Evolutionary conservation across 108 stramenopile species (phyloP).

Genomic region (Cyclostephanos tholiformis): DNA sequence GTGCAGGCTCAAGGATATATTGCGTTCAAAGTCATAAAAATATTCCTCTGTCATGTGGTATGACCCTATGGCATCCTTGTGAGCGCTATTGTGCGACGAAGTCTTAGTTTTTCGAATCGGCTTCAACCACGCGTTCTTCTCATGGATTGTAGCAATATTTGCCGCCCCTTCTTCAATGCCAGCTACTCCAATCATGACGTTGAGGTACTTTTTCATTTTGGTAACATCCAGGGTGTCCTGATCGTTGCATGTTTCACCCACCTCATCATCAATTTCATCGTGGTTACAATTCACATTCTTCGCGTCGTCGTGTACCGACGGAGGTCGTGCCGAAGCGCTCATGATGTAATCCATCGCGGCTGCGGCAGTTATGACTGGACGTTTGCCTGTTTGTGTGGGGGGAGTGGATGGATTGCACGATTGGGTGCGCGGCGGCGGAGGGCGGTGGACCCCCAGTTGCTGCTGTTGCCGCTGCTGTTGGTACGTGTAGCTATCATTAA

Average conservation of each 20-base stretch:
- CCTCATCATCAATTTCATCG: background rate
- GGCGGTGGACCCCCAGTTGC: slow-evolving; percentile 12
- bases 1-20: slow-evolving; percentile 44
- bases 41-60: slow-evolving; percentile 24
- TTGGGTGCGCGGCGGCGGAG: slow-evolving; percentile 17
- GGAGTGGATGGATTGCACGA: slow-evolving; percentile 20
- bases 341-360: slow-evolving; percentile 42
- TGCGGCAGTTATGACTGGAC: slow-evolving; percentile 38
- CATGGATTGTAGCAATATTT: background rate
- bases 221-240: slow-evolving; percentile 16
- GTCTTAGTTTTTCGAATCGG: background rate
- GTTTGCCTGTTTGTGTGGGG: slow-evolving; percentile 11
- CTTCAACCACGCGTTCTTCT: background rate
- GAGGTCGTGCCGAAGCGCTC: slow-evolving; percentile 21
- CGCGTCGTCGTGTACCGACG: slow-evolving; percentile 1
- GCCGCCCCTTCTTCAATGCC: slow-evolving; percentile 1
- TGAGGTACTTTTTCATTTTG: slow-evolving; percentile 24
- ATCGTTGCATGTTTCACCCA: slow-evolving; percentile 9
- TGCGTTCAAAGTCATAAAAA: slow-evolving; percentile 47
- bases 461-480: slow-evolving; percentile 61
- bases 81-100: slow-evolving; percentile 20
- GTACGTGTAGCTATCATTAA: slow-evolving; percentile 37
- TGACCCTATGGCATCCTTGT: slow-evolving; percentile 13
- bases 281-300: background rate
- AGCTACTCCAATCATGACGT: slow-evolving; percentile 14